Percentiles rank a stretch among this genome's conserved stretches.
Conservation (phyloP, 768 basidiomycete genomes). For the Dentipellis fragilis region DNA sequence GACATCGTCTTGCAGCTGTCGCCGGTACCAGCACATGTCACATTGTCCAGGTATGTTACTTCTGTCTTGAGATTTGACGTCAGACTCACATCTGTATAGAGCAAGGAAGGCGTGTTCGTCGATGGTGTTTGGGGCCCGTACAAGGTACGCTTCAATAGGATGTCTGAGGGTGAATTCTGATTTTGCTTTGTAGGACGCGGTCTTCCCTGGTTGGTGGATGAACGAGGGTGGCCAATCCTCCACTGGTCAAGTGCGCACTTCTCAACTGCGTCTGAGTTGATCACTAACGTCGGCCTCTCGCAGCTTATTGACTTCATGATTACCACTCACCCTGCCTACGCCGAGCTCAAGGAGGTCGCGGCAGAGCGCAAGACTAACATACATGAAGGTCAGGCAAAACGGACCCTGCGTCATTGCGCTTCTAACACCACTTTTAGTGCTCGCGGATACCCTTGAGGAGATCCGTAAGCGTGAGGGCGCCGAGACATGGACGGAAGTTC, state of each 20-base stretch:
- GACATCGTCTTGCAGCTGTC: conserved; percentile 78
- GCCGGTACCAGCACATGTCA: conserved; percentile 98
- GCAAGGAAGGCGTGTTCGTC: conserved; percentile 75
- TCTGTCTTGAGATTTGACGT: not conserved
- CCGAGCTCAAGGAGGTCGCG: conserved; percentile 53
- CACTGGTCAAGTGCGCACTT: conserved; percentile 69
- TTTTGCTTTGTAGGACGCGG: conserved; percentile 48
- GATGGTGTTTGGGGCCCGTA: conserved; percentile 92
- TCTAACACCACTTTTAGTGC: conserved; percentile 31
- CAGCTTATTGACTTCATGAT: conserved; percentile 93
- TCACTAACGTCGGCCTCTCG: not conserved
- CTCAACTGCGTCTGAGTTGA: not conserved
- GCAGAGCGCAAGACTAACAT: conserved; percentile 50
- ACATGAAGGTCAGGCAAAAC: conserved; percentile 34
- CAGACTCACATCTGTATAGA: conserved; percentile 32
- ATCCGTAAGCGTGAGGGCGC: conserved; percentile 45
- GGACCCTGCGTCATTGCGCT: not conserved
- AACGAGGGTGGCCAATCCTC: conserved; percentile 99
- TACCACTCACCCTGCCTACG: conserved; percentile 82
- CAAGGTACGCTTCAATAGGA: conserved; percentile 33
- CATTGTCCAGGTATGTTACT: conserved; percentile 61
- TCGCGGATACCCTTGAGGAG: conserved; percentile 64
- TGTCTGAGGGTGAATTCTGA: conserved; percentile 2
- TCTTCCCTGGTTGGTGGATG: conserved; percentile 98
- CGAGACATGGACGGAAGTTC: conserved; percentile 69